These are phyloP conservation scores for Yarrowia bubula DNA, from an alignment of 805 yeast species.

Conservation along the genomic window DNA sequence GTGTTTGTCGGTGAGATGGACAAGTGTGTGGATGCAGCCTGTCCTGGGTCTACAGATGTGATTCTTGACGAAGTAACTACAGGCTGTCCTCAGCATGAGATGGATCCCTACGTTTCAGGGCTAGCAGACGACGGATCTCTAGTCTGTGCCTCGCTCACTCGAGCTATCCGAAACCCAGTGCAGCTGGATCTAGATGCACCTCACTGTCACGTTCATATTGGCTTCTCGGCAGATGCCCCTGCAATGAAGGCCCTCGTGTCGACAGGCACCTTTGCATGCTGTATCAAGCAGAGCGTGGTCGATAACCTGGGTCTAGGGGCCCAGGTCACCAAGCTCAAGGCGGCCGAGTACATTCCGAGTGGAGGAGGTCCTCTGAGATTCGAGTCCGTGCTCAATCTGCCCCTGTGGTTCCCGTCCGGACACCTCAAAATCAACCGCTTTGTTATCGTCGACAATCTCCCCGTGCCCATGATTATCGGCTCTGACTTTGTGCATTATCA, in stretches of 20 bases:
- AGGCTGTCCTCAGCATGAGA: conserved; percentile 5
- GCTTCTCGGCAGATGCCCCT: conserved; percentile 4
- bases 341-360: conserved; percentile 18
- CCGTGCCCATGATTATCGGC: conserved; percentile 18
- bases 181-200: conserved; percentile 15
- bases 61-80: background rate
- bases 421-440: conserved; percentile 4
- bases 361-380: background rate
- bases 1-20: conserved; percentile 1
- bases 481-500: conserved; percentile 13
- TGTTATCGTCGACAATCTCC: conserved; percentile 4
- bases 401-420: conserved; percentile 18
- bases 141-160: background rate
- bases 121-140: background rate
- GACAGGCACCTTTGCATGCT: conserved; percentile 13
- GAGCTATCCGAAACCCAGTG: conserved; percentile 11
- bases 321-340: background rate
- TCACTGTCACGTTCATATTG: conserved; percentile 21
- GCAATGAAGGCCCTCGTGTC: conserved; percentile 4
- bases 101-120: conserved; percentile 1
- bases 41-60: background rate
- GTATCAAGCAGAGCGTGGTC: conserved; percentile 4
- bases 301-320: conserved; percentile 8
- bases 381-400: conserved; percentile 4
- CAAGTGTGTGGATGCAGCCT: background rate